Percentiles rank a stretch among this genome's conserved stretches.
phyloP scores from a whole-genome alignment of 2,329 filamentous ascomycete genomes.

The Epichloe glyceriae region DNA sequence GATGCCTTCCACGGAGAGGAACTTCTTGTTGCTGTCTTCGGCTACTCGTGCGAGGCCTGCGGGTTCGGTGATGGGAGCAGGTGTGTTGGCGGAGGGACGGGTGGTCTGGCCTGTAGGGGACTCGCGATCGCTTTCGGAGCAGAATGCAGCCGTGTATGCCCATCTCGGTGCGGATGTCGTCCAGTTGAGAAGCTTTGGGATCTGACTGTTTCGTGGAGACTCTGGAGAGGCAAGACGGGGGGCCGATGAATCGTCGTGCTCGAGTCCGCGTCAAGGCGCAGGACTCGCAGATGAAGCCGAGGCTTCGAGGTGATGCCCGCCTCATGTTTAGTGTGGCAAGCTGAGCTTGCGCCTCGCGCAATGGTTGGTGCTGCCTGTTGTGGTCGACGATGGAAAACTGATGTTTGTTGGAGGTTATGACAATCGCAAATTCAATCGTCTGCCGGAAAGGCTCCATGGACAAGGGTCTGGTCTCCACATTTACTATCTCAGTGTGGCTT shows the following conservation, averaged over 20 bases:
- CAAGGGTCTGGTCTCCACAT: too few relatives aligned
- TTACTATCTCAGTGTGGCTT: background rate
- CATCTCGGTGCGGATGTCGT: conserved; percentile 12
- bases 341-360: background rate
- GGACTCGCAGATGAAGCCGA: conserved; percentile 29
- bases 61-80: conserved; percentile 21
- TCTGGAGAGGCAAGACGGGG: conserved; percentile 13
- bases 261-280: conserved; percentile 25
- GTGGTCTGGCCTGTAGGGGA: background rate
- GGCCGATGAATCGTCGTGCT: conserved; percentile 12
- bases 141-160: conserved; percentile 13
- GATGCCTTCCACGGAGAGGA: conserved; percentile 31
- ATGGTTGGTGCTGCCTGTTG: background rate
- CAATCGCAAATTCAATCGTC: too few relatives aligned
- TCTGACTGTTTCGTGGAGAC: conserved; percentile 8
- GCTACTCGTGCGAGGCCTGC: conserved; percentile 28
- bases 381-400: background rate
- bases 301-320: conserved; percentile 16
- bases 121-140: conserved; percentile 2
- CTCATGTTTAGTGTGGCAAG: background rate
- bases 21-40: conserved; percentile 28
- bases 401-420: too few relatives aligned
- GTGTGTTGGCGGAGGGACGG: background rate
- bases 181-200: conserved; percentile 2
- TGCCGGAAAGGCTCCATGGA: too few relatives aligned